Base-by-base conservation (phyloP, 306 rosid genomes). In the Corylus americana region DNA sequence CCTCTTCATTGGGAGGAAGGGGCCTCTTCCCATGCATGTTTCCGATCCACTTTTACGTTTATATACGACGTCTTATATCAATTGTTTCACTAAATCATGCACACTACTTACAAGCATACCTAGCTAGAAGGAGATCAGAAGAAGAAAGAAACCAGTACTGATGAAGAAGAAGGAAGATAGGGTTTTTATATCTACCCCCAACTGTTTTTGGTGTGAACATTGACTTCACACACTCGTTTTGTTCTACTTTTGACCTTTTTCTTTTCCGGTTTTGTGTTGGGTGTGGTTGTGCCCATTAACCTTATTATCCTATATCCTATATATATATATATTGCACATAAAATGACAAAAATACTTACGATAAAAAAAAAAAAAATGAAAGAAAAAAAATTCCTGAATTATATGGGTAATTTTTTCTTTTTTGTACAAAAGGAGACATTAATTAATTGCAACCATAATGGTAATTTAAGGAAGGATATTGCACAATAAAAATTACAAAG, bases 21-120 rank as follows among this genome's bases (percentile, higher is more conserved):
- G 85, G 69, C 72, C 92, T 81, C 83, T 86, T 82, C 76, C 90
- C 91, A 80, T 80, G 81, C 91, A 80, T 80, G 81, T 50, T 58
- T 54, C 45, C n/a, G 91, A 84, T 84, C 90, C 87, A 86, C 74
- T 78, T 73, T 85, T 11, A 25, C 11, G 76, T 13, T n/a, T n/a
- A 14, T 42, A 22, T 42, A 67, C 18, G 50, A 20, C 18, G 18
- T 42, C 29, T 67, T 37, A 10, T 35, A 22, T 66, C 11, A 20
- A 10, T 66, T 37, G 49, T 66, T 37, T 11, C 8, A 29, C 71
- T 2, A 67, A 37, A 67, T 67, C 51, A 67, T 67, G 72, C 72
- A 67, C 51, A 4, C 48, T 8, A 4, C 48, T 8, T 3, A 5
- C 4, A 67, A 9, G 50, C 72, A 67, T 7, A 27, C 44, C 69